These are phyloP conservation scores for Phytophthora citricola DNA, from an alignment of 352 stramenopile genomes.

Conservation along the genomic window DNA sequence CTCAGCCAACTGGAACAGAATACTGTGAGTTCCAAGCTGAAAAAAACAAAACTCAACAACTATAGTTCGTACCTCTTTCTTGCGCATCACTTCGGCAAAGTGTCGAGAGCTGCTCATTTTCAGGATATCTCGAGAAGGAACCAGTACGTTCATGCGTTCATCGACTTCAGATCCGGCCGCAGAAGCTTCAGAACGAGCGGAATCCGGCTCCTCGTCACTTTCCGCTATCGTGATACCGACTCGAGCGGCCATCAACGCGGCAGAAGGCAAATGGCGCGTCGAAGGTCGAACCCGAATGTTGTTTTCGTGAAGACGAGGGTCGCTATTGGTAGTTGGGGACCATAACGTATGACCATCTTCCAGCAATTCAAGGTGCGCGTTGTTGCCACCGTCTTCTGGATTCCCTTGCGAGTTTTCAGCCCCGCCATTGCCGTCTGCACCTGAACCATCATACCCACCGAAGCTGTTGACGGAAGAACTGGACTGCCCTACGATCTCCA, in stretches of 20 bases:
- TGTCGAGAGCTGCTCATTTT: slow-evolving; percentile 89
- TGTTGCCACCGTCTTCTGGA: slow-evolving; percentile 29
- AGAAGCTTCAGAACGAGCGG: slow-evolving; percentile 62
- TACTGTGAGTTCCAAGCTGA: slow-evolving; percentile 5
- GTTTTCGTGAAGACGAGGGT: slow-evolving; percentile 77
- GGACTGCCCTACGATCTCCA: slow-evolving; percentile 81
- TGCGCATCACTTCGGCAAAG: slow-evolving; percentile 81
- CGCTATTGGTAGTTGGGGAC: slow-evolving; percentile 74
- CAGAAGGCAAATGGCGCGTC: slow-evolving; percentile 18
- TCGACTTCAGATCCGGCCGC: slow-evolving; percentile 25
- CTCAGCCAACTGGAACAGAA: slow-evolving; percentile 54
- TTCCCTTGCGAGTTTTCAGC: slow-evolving; percentile 31
- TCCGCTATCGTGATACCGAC: slow-evolving; percentile 39
- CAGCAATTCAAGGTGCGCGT: slow-evolving; percentile 43
- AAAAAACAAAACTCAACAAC: neutral
- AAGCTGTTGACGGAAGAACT: slow-evolving; percentile 68
- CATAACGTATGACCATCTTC: slow-evolving; percentile 66
- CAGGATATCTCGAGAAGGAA: slow-evolving; percentile 83
- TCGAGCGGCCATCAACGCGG: slow-evolving; percentile 27
- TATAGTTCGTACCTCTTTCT: slow-evolving; percentile 66
- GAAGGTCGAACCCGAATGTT: slow-evolving; percentile 76
- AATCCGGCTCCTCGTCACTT: slow-evolving; percentile 50
- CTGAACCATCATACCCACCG: slow-evolving; percentile 41
- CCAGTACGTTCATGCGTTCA: slow-evolving; percentile 60
- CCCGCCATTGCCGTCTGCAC: slow-evolving; percentile 36